Base-by-base conservation (phyloP, 371 early-diverging fungal genomes). In the Lichtheimia corymbifera region DNA sequence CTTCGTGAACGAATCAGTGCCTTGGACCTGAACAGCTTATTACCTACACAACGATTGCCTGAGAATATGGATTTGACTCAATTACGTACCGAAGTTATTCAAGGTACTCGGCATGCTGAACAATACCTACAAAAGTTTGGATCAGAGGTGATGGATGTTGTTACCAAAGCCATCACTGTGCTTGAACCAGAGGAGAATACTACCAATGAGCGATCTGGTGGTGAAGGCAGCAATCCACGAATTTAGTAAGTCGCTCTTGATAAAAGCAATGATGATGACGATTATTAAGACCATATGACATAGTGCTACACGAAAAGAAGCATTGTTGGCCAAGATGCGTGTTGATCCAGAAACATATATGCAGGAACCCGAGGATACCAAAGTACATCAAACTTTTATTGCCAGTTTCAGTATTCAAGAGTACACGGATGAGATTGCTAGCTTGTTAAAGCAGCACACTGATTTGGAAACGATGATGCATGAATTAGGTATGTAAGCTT, bases 41-140 rank as follows among this genome's bases (percentile, higher is more conserved):
- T 56, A 24, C 57, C 57, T 56, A 44, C 57, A 13, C 57, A 56
- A 56, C 58, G 66, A 58, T 55, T 80, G 50, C 80, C 80, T 15
- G 76, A 77, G 41, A 77, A 77, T 50, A 73, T 80, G 61, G 68
- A 80, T 47, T 56, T 80, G 45, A 60, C 54, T 35, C 73, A 73
- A 43, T 53, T 80, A 4, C 63, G 64, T 45, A 66, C 73, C 20
- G 80, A 72, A 35, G 51, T 77, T 25, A 58, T 52, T 9, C 74
- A 70, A 22, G 76, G 77, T 20, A 77, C 80, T 15, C 66, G 70
- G 5, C 77, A 74, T 60, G 80, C 80, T 50, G 80, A 80, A 55
- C 77, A 77, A 55, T 80, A 80, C 28, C 57, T 80, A 40, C 71
- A 69, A 28, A 66, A 68, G 30, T 80, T 77, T 65, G 80, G 80